These are phyloP conservation scores for Metschnikowia colocasiae DNA, from an alignment of 805 yeast genomes.

Conservation along the genomic window DNA sequence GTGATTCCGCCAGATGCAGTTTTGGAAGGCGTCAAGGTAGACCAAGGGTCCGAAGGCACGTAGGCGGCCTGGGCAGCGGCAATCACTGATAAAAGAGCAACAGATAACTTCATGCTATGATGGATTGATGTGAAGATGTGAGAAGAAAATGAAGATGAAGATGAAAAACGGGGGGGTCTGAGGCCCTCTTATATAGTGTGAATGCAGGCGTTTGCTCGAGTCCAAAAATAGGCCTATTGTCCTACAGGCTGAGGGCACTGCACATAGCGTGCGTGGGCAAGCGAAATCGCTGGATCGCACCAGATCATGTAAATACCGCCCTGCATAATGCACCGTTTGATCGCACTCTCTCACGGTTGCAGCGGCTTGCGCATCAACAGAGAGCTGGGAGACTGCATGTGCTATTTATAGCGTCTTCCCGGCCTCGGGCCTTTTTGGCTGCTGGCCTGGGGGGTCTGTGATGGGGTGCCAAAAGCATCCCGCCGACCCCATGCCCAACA, in stretches of 20 bases:
- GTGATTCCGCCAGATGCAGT: conserved; percentile 53
- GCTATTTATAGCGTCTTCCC: background rate
- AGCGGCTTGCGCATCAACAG: background rate
- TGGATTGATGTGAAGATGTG: background rate
- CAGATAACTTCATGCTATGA: conserved; percentile 14
- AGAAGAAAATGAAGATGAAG: background rate
- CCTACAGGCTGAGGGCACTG: background rate
- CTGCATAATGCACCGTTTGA: background rate
- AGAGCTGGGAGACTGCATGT: background rate
- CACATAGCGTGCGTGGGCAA: background rate
- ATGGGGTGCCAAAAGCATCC: no score
- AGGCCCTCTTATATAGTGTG: background rate
- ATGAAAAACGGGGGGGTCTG: background rate
- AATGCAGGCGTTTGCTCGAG: background rate
- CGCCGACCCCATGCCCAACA: no score
- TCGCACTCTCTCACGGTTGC: background rate
- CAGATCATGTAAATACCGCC: background rate
- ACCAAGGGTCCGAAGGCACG: conserved; percentile 65
- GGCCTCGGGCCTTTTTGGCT: no score
- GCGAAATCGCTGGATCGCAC: conserved; percentile 6
- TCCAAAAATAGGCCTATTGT: conserved; percentile 1
- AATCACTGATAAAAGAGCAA: conserved; percentile 34
- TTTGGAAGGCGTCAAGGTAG: conserved; percentile 67
- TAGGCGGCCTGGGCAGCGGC: conserved; percentile 56
- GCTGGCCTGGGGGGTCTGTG: no score